These are phyloP conservation scores for Hansenula sp. DNA, from an alignment of 1,139 yeast species.

Conservation along the genomic window DNA sequence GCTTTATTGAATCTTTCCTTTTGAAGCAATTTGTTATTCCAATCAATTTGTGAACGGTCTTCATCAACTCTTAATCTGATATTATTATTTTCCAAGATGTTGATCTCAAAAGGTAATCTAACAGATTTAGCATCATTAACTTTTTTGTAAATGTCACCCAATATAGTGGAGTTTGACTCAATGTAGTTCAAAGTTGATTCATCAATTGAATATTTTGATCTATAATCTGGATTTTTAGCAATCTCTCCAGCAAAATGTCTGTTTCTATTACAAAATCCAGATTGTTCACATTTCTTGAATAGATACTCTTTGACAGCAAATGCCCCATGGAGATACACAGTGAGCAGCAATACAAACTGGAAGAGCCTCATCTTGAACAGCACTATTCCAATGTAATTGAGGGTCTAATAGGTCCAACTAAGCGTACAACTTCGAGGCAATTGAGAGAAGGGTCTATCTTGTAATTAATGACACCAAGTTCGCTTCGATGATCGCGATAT, in stretches of 20 bases:
- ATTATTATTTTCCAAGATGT: slow-evolving; percentile 48
- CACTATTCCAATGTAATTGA: no score
- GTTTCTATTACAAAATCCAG: slow-evolving; percentile 85
- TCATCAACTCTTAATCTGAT: slow-evolving; percentile 67
- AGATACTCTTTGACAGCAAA: slow-evolving; percentile 48
- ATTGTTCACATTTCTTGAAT: slow-evolving; percentile 74
- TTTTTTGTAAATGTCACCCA: slow-evolving; percentile 45
- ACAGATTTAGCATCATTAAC: slow-evolving; percentile 19
- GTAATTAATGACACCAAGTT: no score
- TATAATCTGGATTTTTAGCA: slow-evolving; percentile 25
- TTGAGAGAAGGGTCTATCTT: no score
- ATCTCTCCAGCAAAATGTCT: slow-evolving; percentile 61
- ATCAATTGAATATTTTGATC: slow-evolving; percentile 53
- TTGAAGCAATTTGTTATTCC: slow-evolving; percentile 28
- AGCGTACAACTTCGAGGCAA: no score
- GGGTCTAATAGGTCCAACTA: no score
- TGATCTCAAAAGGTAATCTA: slow-evolving; percentile 50
- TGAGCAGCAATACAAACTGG: background rate
- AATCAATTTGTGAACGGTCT: slow-evolving; percentile 33
- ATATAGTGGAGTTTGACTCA: slow-evolving; percentile 24
- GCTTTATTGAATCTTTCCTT: slow-evolving; percentile 57
- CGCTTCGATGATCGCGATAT: no score
- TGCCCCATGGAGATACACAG: background rate
- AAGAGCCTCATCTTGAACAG: background rate
- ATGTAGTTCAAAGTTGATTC: slow-evolving; percentile 31